Conservation (phyloP, 257 asterid genomes). For the Solanum paucissectum region DNA sequence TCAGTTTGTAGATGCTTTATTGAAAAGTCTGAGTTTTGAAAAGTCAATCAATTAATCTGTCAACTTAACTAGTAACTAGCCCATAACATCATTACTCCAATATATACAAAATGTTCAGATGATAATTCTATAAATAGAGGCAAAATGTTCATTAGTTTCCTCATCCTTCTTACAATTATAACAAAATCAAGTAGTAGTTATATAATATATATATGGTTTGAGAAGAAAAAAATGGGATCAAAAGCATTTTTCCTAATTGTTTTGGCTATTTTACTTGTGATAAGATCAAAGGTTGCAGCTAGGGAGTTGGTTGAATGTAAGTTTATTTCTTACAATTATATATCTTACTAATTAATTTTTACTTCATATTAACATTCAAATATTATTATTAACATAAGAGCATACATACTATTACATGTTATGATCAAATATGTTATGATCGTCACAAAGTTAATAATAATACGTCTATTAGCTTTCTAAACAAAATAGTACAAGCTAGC, state of each 20-base stretch:
- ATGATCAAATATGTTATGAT: background rate
- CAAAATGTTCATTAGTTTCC: background rate
- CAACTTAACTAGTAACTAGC: background rate
- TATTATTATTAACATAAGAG: background rate
- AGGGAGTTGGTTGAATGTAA: constrained; percentile 1
- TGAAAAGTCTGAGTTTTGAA: background rate
- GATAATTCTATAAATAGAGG: background rate
- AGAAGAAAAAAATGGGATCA: background rate
- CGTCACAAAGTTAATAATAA: background rate
- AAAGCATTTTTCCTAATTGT: background rate
- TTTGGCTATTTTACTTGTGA: constrained; percentile 1
- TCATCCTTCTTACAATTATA: background rate
- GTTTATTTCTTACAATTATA: background rate
- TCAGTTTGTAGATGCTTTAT: background rate
- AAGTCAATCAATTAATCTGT: background rate
- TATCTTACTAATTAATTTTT: background rate
- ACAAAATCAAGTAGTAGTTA: background rate
- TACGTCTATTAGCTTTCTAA: background rate
- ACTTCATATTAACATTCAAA: background rate
- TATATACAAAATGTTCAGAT: background rate
- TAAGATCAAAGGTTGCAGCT: constrained; percentile 3
- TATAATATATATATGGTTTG: background rate
- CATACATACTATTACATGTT: background rate
- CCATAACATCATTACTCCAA: background rate
- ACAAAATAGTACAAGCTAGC: background rate